Conservation (phyloP, 371 early-diverging fungal species). For the Gilbertella persicaria region DNA sequence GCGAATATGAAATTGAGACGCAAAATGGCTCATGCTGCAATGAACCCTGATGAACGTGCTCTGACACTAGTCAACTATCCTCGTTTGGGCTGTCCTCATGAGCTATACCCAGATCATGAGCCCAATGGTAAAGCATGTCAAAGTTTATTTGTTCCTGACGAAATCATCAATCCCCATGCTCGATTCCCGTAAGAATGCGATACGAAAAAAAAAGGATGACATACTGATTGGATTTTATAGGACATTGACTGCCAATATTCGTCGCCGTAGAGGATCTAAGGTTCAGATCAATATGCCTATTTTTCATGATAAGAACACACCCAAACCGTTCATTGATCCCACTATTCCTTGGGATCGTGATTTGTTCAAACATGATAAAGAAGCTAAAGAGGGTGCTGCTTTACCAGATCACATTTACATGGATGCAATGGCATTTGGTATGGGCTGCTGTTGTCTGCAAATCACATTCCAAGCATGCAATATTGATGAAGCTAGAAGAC, state of each 20-base stretch:
- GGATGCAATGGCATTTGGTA: conserved; percentile 99
- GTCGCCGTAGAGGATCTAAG: conserved; percentile 89
- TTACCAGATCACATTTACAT: conserved; percentile 93
- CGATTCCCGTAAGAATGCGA: conserved; percentile 77
- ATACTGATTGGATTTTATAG: conserved; percentile 35
- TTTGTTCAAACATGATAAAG: conserved; percentile 63
- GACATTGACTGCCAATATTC: conserved; percentile 93
- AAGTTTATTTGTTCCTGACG: conserved; percentile 92
- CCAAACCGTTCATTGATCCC: conserved; percentile 89
- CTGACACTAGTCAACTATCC: conserved; percentile 90
- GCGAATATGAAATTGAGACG: conserved; percentile 88
- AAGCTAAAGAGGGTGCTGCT: conserved; percentile 76
- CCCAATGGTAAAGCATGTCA: conserved; percentile 70
- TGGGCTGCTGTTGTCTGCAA: conserved; percentile 99
- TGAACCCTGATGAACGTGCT: conserved; percentile 74
- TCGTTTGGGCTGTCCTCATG: conserved; percentile 79
- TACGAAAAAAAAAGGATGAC: not conserved
- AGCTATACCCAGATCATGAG: conserved; percentile 72
- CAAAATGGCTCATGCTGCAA: conserved; percentile 61
- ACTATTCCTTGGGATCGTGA: conserved; percentile 70
- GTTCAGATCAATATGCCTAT: conserved; percentile 91
- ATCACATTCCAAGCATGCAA: conserved; percentile 98
- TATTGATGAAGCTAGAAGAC: conserved; percentile 88
- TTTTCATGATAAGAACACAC: conserved; percentile 82
- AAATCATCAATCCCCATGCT: conserved; percentile 93